A percentile compares a stretch with the other conserved stretches of the same genome.
These are phyloP conservation scores for Aspergillus chevalieri DNA, from an alignment of 2,329 filamentous ascomycete genomes.

Conservation along the genomic window DNA sequence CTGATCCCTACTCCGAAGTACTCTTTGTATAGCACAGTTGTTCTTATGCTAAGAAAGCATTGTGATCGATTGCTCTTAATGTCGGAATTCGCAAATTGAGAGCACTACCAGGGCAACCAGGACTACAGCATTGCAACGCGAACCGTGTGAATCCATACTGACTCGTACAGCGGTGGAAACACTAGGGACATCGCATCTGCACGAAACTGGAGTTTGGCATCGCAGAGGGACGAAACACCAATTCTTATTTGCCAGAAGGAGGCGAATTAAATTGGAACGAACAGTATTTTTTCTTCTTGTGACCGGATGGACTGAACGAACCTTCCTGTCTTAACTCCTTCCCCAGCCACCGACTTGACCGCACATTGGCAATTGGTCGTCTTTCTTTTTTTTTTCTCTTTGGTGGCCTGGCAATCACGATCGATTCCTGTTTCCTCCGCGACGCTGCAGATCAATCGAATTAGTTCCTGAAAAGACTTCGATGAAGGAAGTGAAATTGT, in stretches of 20 bases:
- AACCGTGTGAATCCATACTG: background rate
- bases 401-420: no score
- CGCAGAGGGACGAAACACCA: background rate
- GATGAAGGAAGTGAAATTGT: background rate
- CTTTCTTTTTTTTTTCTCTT: background rate
- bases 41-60: background rate
- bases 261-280: conserved; percentile 2
- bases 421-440: background rate
- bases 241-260: background rate
- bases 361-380: background rate
- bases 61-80: background rate
- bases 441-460: background rate
- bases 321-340: background rate
- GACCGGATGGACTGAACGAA: conserved; percentile 5
- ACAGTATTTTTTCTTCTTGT: conserved; percentile 7
- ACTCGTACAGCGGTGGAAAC: no score
- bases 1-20: background rate
- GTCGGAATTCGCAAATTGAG: no score
- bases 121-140: background rate
- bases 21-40: background rate
- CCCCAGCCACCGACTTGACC: background rate
- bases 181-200: conserved; percentile 10
- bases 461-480: background rate
- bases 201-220: conserved; percentile 12
- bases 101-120: no score